Evolutionary conservation across 192 early-diverging fungal genomes (phyloP).

Genomic region (Coemansia sp.): DNA sequence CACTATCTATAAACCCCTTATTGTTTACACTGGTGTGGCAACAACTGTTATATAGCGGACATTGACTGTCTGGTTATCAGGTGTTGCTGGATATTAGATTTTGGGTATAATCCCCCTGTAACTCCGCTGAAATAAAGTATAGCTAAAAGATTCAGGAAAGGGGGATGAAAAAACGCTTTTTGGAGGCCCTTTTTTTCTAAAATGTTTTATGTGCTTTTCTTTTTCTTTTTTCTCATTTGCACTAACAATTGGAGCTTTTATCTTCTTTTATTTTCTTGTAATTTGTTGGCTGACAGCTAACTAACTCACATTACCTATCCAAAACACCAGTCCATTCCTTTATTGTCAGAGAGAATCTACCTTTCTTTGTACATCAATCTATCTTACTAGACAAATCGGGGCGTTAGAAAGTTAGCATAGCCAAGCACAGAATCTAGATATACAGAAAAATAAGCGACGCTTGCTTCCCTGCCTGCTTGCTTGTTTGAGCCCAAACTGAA

Average conservation of each 20-base stretch:
- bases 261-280: background rate
- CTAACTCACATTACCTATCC: background rate
- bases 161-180: background rate
- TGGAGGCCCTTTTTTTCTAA: background rate
- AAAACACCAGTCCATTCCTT: background rate
- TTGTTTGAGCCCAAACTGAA: background rate
- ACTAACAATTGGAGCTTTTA: background rate
- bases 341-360: conserved; percentile 1
- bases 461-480: conserved; percentile 1
- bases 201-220: background rate
- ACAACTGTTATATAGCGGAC: no score
- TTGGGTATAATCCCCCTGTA: no score
- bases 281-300: background rate
- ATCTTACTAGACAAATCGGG: background rate
- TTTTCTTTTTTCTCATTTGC: background rate
- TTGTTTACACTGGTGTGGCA: no score
- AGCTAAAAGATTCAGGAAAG: no score
- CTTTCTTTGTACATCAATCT: conserved; percentile 5
- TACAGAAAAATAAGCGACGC: background rate
- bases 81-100: no score
- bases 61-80: no score
- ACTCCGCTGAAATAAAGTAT: no score
- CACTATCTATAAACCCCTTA: no score
- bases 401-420: background rate
- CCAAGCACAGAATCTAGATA: background rate